These are phyloP conservation scores for Byssochlamys sp. DNA, from an alignment of 2,329 filamentous ascomycete species.

Conservation along the genomic window DNA sequence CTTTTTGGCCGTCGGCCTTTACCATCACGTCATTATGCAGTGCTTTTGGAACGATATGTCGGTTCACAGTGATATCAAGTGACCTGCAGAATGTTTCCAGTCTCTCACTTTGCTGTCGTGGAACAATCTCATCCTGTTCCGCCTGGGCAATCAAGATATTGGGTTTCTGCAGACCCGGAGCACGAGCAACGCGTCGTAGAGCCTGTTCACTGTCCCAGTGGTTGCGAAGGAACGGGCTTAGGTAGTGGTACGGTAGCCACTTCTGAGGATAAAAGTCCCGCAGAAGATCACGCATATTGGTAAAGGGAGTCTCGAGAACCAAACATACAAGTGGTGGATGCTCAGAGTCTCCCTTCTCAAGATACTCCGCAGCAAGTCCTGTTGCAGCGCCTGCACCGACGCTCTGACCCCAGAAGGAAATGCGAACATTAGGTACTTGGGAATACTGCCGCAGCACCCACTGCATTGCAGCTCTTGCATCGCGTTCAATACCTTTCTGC, in stretches of 20 bases:
- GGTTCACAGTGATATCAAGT: neutral
- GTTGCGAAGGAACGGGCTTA: conserved; percentile 63
- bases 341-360: conserved; percentile 28
- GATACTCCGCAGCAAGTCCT: conserved; percentile 43
- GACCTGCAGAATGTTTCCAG: neutral
- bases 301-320: conserved; percentile 67
- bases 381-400: conserved; percentile 65
- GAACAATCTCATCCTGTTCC: conserved; percentile 37
- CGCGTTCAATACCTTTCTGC: conserved; percentile 59
- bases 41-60: neutral
- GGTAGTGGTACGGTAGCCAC: conserved; percentile 68
- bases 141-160: conserved; percentile 34
- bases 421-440: conserved; percentile 10
- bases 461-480: conserved; percentile 54
- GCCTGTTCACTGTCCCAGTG: conserved; percentile 41
- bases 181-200: conserved; percentile 29
- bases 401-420: conserved; percentile 68
- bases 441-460: conserved; percentile 47
- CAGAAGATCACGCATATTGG: conserved; percentile 61
- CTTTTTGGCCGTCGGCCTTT: neutral
- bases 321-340: conserved; percentile 35
- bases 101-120: conserved; percentile 7
- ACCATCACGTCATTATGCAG: neutral
- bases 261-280: conserved; percentile 64
- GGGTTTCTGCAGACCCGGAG: conserved; percentile 6